Evolutionary conservation across 306 rosid genomes (phyloP), one percentile per base, ranked within the genome.

Genomic region (Luffa acutangula): DNA sequence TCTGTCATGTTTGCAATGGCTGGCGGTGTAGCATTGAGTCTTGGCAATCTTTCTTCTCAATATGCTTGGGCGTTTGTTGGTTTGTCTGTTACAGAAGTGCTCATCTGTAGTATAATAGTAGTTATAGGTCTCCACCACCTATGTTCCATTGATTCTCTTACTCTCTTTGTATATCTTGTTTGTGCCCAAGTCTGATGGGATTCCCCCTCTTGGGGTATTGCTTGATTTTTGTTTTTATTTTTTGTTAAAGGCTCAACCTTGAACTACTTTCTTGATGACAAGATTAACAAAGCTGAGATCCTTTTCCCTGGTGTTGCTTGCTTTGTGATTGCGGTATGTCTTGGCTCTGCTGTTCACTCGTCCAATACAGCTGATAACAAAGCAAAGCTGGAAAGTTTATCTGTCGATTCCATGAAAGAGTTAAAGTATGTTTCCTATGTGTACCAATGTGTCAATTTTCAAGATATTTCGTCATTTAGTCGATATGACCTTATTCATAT

Each of bases 61-160:
- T 93, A 93, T 86, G 96, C 95, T 64, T 93, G 90, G 90, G 91
- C 98, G 75, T 86, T 91, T 52, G 96, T 93, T 57, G 98, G 98
- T 80, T 84, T 93, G 84, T 90, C 97, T 48, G 98, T 93, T 45
- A 87, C 89, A 21, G 91, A 90, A 88, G 98, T 93, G 57, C 64
- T 93, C 85, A 85, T 92, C 48, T 71, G 92, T 77, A 93, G 98
- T 92, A 74, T 93, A 17, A 82, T 91, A 45, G 98, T 93, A 81
- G 92, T 91, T 78, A 88, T 91, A 89, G 98, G 98, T 93, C 63
- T 78, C 48, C 63, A 84, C 31, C 3, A 6, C 73, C 77, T 48
- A 64, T 73, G 79, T 42, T 51, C 21, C 74, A 34, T 66, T 52
- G 39, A 11, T 45, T 76, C 49, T 66, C 64, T n/a, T 21, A n/a